These are phyloP conservation scores for Pichia scutulata DNA, from an alignment of 805 yeast genomes.

Conservation along the genomic window DNA sequence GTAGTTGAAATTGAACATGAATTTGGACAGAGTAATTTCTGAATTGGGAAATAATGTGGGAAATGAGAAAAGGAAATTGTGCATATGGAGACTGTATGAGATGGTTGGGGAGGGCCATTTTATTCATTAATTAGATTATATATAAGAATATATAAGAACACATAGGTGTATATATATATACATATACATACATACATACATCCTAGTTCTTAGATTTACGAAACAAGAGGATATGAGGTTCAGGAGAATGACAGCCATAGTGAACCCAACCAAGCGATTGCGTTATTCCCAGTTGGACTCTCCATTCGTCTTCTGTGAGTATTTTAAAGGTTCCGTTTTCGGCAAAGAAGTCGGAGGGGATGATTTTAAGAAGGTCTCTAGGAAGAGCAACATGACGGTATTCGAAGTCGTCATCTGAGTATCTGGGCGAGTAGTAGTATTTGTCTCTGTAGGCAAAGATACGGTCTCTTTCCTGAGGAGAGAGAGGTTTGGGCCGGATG, in stretches of 20 bases:
- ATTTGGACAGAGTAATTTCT: too few species aligned
- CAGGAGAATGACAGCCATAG: constrained; percentile 97
- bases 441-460: constrained; percentile 87
- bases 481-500: constrained; percentile 49
- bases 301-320: constrained; percentile 93
- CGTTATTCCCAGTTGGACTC: constrained; percentile 88
- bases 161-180: not conserved
- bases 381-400: constrained; percentile 97
- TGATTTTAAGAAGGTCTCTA: constrained; percentile 86
- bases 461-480: constrained; percentile 78
- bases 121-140: too few species aligned
- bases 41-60: not conserved
- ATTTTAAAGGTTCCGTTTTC: constrained; percentile 92
- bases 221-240: constrained; percentile 91
- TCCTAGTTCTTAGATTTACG: constrained; percentile 43
- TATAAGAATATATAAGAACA: too few species aligned
- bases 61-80: not conserved
- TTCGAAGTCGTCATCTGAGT: constrained; percentile 86
- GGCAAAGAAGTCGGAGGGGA: constrained; percentile 90
- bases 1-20: too few species aligned
- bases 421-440: constrained; percentile 90
- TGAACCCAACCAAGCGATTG: constrained; percentile 98
- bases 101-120: too few species aligned
- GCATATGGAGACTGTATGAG: too few species aligned
- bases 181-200: not conserved